Conservation (phyloP, 1,284 basidiomycete species). For the Cystobasidiaceae sp. region DNA sequence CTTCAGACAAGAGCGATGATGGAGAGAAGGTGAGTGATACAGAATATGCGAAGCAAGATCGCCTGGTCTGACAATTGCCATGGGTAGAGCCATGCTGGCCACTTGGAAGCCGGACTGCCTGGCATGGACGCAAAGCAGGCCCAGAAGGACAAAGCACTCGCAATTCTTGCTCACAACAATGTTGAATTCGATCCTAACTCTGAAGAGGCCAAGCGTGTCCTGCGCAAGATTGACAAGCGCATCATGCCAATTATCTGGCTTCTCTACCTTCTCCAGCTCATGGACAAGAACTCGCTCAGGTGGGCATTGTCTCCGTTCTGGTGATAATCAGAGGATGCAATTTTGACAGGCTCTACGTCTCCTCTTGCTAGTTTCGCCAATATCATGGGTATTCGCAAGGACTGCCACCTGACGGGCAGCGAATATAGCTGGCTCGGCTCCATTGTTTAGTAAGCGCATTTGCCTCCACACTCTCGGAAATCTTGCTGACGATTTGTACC, state of each 20-base stretch:
- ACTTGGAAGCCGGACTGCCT: no score
- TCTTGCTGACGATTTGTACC: background rate
- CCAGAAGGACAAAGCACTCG: slow-evolving; percentile 3
- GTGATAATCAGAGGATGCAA: no score
- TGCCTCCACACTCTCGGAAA: no score
- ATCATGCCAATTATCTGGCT: slow-evolving; percentile 43
- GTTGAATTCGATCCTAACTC: background rate
- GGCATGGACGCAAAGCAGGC: slow-evolving; percentile 1
- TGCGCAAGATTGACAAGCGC: slow-evolving; percentile 43
- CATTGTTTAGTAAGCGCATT: slow-evolving; percentile 41
- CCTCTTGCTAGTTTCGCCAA: slow-evolving; percentile 40
- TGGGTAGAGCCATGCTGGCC: no score
- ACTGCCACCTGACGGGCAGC: slow-evolving; percentile 38
- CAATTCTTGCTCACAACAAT: background rate
- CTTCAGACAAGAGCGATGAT: no score
- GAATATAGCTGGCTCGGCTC: slow-evolving; percentile 44
- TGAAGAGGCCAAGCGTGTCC: slow-evolving; percentile 35
- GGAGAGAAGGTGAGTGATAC: no score
- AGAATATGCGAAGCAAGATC: no score
- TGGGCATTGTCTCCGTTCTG: background rate
- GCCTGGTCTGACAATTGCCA: no score
- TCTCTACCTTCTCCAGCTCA: slow-evolving; percentile 38
- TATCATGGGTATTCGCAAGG: slow-evolving; percentile 42
- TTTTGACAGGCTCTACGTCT: no score
- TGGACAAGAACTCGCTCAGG: slow-evolving; percentile 20